Evolutionary conservation across 495 filamentous ascomycete species (phyloP), one percentile per base, ranked within the genome.

Genomic region (Apiosordaria backusii): DNA sequence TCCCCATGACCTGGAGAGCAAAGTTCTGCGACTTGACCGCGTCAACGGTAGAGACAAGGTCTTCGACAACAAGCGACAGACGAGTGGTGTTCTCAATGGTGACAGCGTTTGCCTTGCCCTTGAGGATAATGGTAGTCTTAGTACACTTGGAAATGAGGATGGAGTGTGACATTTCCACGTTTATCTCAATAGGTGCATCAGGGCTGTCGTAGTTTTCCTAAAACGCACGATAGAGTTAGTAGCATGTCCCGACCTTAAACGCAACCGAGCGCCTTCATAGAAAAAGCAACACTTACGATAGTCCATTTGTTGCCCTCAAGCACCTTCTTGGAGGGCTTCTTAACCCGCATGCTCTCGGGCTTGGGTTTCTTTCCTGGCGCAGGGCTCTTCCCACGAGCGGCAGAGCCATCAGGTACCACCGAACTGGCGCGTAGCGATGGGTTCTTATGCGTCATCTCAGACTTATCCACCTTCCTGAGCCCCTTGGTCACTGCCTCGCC

Each of bases 391-490:
- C 83, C 84, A 19, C 90, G 85, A 25, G 66, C 67, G 55, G 87
- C 66, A 55, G 87, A 86, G 65, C 84, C 79, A 27, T 83, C 81
- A 4, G 89, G 85, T 5, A 93, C 92, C 13, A 85, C 85, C 9
- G 89, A 89, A 61, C 84, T 81, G 15, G 89, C 86, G 50, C 95
- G 88, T 24, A 99, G 83, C 22, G 86, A 85, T n/a, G 96, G 95
- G 79, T 99, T 99, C 82, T 97, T 98, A 82, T 99, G 95, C 57
- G 95, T 98, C 93, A 97, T 97, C 73, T 97, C 79, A 22, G 89
- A 92, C 71, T 88, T 91, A 78, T 97, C 92, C 26, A 99, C 95
- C 81, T 97, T 99, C 62, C 89, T 87, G 18, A 99, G 84, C 50
- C 91, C 87, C 63, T 89, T 86, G 16, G 95, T 99, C 67, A 99